Evolutionary conservation across 78 protist species (phyloP), one percentile per base, ranked within the genome.

Genomic region (Pigoraptor vietnamica): DNA sequence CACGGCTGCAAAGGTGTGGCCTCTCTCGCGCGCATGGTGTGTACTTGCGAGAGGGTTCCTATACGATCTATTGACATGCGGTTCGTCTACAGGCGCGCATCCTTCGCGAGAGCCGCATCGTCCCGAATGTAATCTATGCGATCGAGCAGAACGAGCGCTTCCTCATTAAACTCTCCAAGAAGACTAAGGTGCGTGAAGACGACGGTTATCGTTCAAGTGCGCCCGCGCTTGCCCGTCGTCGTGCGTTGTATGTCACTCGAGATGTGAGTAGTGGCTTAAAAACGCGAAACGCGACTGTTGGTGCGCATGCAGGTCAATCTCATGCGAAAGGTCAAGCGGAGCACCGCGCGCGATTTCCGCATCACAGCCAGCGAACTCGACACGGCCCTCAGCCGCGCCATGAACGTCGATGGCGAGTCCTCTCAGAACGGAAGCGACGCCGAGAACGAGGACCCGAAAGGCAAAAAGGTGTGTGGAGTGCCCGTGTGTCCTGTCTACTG

Each of bases 321-420:
- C 24, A 83, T 87, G 90, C 1, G 23, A 37, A 32, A 39, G 14
- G 2, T 40, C 36, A 87, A 87, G 90, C 90, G 90, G 9, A 87
- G 90, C 81, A 87, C 90, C 23, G 81, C 90, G 6, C 56, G 90
- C 38, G 90, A 87, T 40, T 87, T 87, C 38, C 90, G 90, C 56
- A 38, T 87, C 29, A 1, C 1, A 1, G 37, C 34, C 23, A 35
- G 33, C 39, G 39, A 83, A 35, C 39, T 83, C 0, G 88, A 83
- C 34, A 79, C 84, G 84, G 84, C 84, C 35, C 34, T 79, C 29
- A 48, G 67, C 67, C 6, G 67, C 29, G 67, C 67, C 6, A 14
- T 21, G 29, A 48, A 48, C 67, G 67, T 6, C 67, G 67, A 48
- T 14, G 67, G 67, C 67, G 67, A 48, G 29, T 6, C 6, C 14